Conservation (phyloP, 148 eudicot species). For the Chenopodium berlandieri region DNA sequence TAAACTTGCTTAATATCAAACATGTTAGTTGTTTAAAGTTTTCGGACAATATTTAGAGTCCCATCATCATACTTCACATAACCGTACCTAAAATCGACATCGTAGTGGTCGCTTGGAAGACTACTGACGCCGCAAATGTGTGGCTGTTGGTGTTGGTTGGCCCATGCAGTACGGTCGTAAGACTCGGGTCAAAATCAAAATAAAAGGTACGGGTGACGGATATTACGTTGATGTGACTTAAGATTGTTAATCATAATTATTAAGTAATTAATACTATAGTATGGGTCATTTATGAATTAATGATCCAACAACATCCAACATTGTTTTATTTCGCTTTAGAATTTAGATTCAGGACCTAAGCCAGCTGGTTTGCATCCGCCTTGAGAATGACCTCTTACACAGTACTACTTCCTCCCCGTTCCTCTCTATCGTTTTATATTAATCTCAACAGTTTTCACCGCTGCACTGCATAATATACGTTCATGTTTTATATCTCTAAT, state of each 20-base stretch:
- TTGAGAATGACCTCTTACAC: neutral
- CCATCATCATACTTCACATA: too few relatives aligned
- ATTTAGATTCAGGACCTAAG: neutral
- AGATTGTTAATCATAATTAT: neutral
- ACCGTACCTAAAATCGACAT: neutral
- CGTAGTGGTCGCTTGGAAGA: too few relatives aligned
- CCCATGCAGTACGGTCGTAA: slow-evolving; percentile 9
- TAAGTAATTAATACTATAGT: neutral
- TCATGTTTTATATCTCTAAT: too few relatives aligned
- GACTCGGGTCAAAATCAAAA: slow-evolving; percentile 9
- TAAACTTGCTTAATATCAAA: too few relatives aligned
- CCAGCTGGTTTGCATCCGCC: slow-evolving; percentile 21
- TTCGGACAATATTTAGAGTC: too few relatives aligned
- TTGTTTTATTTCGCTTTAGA: neutral
- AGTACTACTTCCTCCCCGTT: too few relatives aligned
- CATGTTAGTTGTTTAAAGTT: too few relatives aligned
- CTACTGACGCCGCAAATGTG: slow-evolving; percentile 16
- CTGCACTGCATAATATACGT: too few relatives aligned
- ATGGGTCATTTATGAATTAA: neutral
- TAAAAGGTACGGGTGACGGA: neutral
- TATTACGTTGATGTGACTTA: slow-evolving; percentile 6
- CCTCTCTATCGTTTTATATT: too few relatives aligned
- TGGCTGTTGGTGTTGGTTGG: neutral
- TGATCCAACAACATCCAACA: neutral
- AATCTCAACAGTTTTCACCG: too few relatives aligned